These are phyloP conservation scores for Sarocladium strictum DNA, from an alignment of 2,329 filamentous ascomycete species.

Conservation along the genomic window DNA sequence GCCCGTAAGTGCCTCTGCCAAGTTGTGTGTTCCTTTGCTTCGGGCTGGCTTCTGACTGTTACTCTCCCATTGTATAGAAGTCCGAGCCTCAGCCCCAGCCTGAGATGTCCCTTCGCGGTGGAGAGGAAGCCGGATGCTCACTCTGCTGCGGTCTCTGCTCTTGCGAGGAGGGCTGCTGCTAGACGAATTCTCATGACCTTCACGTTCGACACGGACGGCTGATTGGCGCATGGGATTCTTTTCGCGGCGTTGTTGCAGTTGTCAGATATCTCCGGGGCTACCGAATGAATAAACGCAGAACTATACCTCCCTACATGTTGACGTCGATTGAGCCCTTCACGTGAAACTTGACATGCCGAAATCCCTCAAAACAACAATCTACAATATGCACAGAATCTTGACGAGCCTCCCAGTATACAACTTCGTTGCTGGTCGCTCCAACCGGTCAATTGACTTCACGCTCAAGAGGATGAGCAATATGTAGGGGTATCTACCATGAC, in stretches of 20 bases:
- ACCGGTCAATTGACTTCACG: background rate
- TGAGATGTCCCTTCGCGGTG: constrained; percentile 36
- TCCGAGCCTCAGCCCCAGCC: constrained; percentile 31
- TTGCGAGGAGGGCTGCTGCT: constrained; percentile 38
- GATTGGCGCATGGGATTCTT: background rate
- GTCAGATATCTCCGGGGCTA: no score
- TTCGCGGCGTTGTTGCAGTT: background rate
- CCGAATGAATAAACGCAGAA: no score
- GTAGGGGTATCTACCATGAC: background rate
- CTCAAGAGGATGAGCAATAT: background rate
- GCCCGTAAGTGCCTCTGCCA: constrained; percentile 27
- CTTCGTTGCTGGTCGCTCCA: no score
- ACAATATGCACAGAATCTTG: background rate
- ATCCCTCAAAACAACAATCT: background rate
- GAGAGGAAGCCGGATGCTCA: constrained; percentile 40
- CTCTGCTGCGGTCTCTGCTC: constrained; percentile 40
- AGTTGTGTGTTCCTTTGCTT: background rate
- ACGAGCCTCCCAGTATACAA: no score
- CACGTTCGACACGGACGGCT: background rate
- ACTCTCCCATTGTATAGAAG: constrained; percentile 18
- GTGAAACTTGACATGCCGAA: background rate
- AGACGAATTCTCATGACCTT: constrained; percentile 12
- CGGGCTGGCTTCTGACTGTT: background rate
- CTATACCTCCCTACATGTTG: no score
- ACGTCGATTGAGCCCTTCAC: no score